Conservation (phyloP, 345 rosid genomes). For the Gossypium thurberi region DNA sequence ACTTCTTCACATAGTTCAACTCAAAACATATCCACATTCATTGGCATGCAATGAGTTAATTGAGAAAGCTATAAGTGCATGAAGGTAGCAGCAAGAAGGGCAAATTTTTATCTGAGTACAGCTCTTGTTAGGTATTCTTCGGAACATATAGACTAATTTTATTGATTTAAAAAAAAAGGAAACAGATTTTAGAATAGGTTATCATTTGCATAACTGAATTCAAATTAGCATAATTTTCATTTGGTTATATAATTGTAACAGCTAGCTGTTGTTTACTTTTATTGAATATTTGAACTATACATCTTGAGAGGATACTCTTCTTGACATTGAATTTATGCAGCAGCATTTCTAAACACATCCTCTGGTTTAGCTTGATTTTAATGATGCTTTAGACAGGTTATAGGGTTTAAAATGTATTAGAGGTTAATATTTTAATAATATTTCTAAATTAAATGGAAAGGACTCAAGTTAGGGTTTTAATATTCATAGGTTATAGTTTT, state of each 20-base stretch:
- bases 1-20: conserved; percentile 7
- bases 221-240: conserved; percentile 17
- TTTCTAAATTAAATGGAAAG: too few relatives aligned
- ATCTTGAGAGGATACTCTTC: background rate
- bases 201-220: conserved; percentile 10
- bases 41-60: conserved; percentile 9
- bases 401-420: too few relatives aligned
- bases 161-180: background rate
- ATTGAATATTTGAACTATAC: background rate
- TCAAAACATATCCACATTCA: conserved; percentile 10
- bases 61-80: conserved; percentile 13
- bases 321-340: background rate
- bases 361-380: too few relatives aligned
- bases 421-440: too few relatives aligned
- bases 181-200: conserved; percentile 12
- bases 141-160: conserved; percentile 14
- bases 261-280: conserved; percentile 5
- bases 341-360: background rate
- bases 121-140: conserved; percentile 24
- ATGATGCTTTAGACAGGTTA: too few relatives aligned
- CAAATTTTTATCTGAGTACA: conserved; percentile 15
- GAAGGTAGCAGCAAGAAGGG: conserved; percentile 13
- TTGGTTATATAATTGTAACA: conserved; percentile 25
- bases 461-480: too few relatives aligned
- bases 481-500: too few relatives aligned